Base-by-base conservation (phyloP, 2,329 filamentous ascomycete genomes). In the Fusarium stilboides region DNA sequence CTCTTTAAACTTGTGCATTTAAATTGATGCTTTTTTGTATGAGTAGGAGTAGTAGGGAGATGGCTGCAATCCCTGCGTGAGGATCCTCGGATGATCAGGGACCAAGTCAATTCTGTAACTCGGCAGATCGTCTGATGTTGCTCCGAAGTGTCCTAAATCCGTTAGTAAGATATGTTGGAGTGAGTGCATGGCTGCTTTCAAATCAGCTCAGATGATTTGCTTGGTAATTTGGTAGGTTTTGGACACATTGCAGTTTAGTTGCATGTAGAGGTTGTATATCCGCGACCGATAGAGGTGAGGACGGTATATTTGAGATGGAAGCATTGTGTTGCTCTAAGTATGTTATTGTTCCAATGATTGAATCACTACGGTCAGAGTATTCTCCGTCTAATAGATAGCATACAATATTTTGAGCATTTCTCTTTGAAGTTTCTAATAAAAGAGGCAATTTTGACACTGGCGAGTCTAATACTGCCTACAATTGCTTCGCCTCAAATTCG, bases 241-340 rank as follows among this genome's bases (percentile, higher is more conserved):
- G 66, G 65, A 69, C 66, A 69, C 46, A 62, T 69, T 62, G 56
- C 65, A 69, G 50, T 55, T 61, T 57, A 33, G 26, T 52, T 39
- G 36, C 22, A n/a, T 37, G 43, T 55, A 22, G 28, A 45, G 19
- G 42, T 20, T 49, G 28, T 31, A 31, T 13, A 13, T 31, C 10
- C 28, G 28, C 28, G 13, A 31, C 5, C 10, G 28, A 31, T 31
- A 31, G 28, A 31, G 10, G 28, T 13, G 28, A 31, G 28, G 10
- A 31, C 10, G 10, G 28, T 31, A 5, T 12, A 31, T 31, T 13
- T 12, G 13, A 31, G 28, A 3, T 13, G 10, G 10, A 31, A 5
- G 28, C 1, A 31, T 13, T 31, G 28, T 31, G 28, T 31, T 5
- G 28, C 10, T 31, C 10, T 31, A 5, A 13, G 28, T 31, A 12